These are phyloP conservation scores for Kluyveromyces aestuarii DNA, from an alignment of 805 yeast genomes.

Conservation along the genomic window DNA sequence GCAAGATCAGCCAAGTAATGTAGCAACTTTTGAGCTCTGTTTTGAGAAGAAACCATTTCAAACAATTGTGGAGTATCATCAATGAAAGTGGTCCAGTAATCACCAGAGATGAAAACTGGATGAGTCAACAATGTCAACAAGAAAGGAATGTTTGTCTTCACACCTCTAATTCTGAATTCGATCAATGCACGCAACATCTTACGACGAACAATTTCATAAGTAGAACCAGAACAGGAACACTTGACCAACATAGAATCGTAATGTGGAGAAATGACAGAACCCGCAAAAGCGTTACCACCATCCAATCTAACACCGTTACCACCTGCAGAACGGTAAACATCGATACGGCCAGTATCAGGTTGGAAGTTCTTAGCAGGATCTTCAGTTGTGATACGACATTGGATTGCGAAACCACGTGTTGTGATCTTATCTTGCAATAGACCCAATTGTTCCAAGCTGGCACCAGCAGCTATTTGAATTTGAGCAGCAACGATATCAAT, in stretches of 20 bases:
- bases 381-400: conserved; percentile 98
- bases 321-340: conserved; percentile 96
- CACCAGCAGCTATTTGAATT: conserved; percentile 98
- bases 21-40: conserved; percentile 91
- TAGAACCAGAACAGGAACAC: conserved; percentile 95
- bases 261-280: conserved; percentile 92
- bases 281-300: conserved; percentile 98
- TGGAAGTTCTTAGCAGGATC: conserved; percentile 95
- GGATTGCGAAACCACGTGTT: conserved; percentile 95
- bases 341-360: conserved; percentile 97
- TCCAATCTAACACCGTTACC: conserved; percentile 99
- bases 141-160: conserved; percentile 96
- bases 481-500: conserved; percentile 97
- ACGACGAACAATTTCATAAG: conserved; percentile 92
- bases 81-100: conserved; percentile 97
- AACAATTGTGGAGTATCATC: conserved; percentile 96
- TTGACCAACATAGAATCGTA: conserved; percentile 98
- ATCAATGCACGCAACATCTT: conserved; percentile 95
- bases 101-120: conserved; percentile 75
- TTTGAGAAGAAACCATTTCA: conserved; percentile 89
- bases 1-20: conserved; percentile 87
- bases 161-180: conserved; percentile 98
- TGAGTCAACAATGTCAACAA: conserved; percentile 84
- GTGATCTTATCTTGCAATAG: conserved; percentile 90
- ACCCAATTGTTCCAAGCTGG: conserved; percentile 84